Evolutionary conservation across 2,329 filamentous ascomycete genomes (phyloP), one percentile per base, ranked within the genome.

Genomic region (Aspergillus transmontanensis): DNA sequence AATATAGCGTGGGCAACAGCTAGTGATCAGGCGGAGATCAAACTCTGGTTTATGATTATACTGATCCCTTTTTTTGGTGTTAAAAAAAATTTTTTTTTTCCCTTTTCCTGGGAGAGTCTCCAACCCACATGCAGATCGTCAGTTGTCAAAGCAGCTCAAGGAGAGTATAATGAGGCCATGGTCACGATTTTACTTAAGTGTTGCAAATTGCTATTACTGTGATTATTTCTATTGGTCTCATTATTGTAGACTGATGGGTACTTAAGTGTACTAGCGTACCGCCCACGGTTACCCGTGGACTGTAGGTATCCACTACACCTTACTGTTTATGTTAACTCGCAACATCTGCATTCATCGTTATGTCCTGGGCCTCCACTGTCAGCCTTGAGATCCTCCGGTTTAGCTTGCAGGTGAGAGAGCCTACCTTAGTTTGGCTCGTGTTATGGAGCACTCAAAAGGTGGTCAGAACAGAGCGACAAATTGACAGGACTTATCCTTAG

Each of bases 401-500:
- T 39, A 39, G 14, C 51, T 55, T 55, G 51, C 51, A 55, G 32
- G 5, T 12, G n/a, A 26, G n/a, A 12, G 32, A 39, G n/a, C 32
- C 51, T 55, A 55, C 34, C 34, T 36, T 39, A 55, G 51, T 39
- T 55, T 55, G 51, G 32, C 34, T 55, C 32, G 21, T 36, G 14
- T 39, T 55, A 55, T 55, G 51, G n/a, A 55, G 51, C 30, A 36
- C 21, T 55, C 51, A 39, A 23, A 39, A 19, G n/a, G 11, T 34
- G 30, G 16, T 23, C 51, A 54, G 51, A 54, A 50, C 12, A 34
- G 34, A 58, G 54, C 12, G 11, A 59, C 46, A 41, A 23, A 36
- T 48, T 59, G 58, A 59, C 45, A 59, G 57, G 48, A 36, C 58
- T 54, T 54, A 43, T 59, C 26, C 21, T 51, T 39, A 10, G 28